Base-by-base conservation (phyloP, 75 land plant species). In the Gnetum montanum region DNA sequence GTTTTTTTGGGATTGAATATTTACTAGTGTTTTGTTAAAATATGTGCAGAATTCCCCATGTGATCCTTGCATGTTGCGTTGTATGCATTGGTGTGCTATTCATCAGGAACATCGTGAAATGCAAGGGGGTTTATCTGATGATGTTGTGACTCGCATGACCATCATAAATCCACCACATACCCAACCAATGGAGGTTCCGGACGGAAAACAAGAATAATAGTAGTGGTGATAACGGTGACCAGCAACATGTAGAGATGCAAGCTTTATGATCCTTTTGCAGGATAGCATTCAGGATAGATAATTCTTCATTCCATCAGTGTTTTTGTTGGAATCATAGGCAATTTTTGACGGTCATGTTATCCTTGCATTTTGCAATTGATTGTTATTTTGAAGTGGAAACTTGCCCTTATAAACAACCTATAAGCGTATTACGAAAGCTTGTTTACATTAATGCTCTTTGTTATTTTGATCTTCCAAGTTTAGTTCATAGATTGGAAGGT, bases 71-170 rank as follows among this genome's bases (percentile, higher is more conserved):
- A 18, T 82, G 55, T 86, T 83, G 35, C 91, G 86, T 55, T 86
- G 87, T 65, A 64, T 90, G 86, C 96, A 90, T 51, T 90, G 87
- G 91, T 90, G 96, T 70, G 96, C 96, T 4, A 8, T 80, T 0
- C 86, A 87, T 60, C 96, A 90, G 52, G 96, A 90, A 62, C 82
- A 90, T 55, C 77, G 96, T 15, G 96, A 90, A 62, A 86, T 86
- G 91, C 81, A 73, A 67, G 67, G 78, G 15, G 80, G 73, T 50
- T 70, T 90, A 8, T 70, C 91, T 13, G 87, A 86, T n/a, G 67
- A 79, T 49, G 44, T 65, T 6, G 66, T 45, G 6, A 47, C 61
- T 60, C 70, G 64, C 15, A 75, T 73, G 83, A 79, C 84, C 6
- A 54, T 80, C 2, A 27, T 76, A 3, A 77, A 80, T 15, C 84